Percentiles rank a stretch among this genome's conserved stretches.
phyloP scores from a whole-genome alignment of 495 filamentous ascomycete species.

The Penicillium argentinense region DNA sequence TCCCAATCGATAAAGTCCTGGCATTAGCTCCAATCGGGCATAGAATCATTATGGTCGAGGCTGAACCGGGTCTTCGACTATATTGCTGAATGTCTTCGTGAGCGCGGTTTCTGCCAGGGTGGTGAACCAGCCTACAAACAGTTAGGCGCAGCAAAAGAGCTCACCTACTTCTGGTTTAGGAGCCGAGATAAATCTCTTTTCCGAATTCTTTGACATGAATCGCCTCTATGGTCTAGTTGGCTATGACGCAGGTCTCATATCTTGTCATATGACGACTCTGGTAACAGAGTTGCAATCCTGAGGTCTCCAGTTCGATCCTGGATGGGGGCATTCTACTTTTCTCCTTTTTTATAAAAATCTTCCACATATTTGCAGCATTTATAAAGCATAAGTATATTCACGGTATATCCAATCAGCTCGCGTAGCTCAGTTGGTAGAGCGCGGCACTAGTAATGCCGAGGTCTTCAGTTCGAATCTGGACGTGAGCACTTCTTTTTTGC shows the following conservation, averaged over 20 bases:
- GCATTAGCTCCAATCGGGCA: too few species aligned
- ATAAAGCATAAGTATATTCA: too few species aligned
- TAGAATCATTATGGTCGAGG: conserved; percentile 21
- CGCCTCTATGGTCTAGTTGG: conserved; percentile 28
- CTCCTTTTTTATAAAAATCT: too few species aligned
- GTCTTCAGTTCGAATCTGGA: conserved; percentile 4
- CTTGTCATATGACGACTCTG: conserved; percentile 19
- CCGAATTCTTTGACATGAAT: too few species aligned
- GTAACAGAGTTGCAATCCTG: conserved; percentile 25
- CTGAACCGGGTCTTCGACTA: conserved; percentile 14
- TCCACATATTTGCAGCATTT: too few species aligned
- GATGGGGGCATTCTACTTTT: conserved; percentile 17
- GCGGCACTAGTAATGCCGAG: conserved; percentile 4
- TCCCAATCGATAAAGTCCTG: too few species aligned
- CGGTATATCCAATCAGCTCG: neutral
- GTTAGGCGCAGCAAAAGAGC: too few species aligned
- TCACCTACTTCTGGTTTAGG: too few species aligned
- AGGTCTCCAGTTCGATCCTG: conserved; percentile 30
- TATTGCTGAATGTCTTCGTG: too few species aligned
- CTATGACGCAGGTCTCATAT: conserved; percentile 30
- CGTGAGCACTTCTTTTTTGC: conserved; percentile 1
- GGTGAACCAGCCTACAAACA: too few species aligned
- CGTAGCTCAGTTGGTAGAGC: conserved; percentile 4
- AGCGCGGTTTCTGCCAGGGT: too few species aligned
- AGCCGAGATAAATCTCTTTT: too few species aligned